Conservation (phyloP, 2,329 filamentous ascomycete species). For the Ceratocystis ficicola region DNA sequence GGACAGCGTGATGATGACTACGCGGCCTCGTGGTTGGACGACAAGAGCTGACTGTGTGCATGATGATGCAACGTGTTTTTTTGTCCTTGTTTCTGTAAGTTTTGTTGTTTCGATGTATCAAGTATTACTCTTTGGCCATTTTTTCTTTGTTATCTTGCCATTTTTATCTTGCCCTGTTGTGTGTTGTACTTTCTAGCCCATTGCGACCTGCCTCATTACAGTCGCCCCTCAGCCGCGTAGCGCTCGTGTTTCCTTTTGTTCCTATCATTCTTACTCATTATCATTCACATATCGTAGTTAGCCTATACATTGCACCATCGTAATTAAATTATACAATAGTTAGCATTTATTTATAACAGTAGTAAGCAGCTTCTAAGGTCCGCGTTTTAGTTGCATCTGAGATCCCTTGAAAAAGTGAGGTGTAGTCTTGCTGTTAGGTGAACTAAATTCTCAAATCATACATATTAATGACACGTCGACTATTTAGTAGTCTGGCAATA, state of each 20-base stretch:
- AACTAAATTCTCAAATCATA: no score
- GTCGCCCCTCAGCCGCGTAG: no score
- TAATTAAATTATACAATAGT: no score
- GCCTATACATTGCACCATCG: no score
- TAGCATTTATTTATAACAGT: no score
- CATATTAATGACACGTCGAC: no score
- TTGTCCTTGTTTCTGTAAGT: conserved; percentile 11
- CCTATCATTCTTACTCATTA: neutral
- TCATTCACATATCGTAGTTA: neutral
- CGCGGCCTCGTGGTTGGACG: conserved; percentile 9
- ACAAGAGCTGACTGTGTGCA: neutral
- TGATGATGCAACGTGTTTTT: neutral
- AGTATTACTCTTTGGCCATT: neutral
- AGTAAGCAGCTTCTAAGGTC: no score
- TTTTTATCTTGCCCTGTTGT: neutral
- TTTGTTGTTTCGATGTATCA: conserved; percentile 9
- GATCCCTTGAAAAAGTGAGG: no score
- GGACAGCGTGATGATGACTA: conserved; percentile 14
- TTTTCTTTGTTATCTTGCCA: conserved; percentile 1
- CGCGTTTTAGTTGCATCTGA: no score
- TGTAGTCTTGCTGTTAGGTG: no score
- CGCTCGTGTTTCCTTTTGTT: neutral
- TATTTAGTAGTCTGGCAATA: no score
- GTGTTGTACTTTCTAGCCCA: neutral
- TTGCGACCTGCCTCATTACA: neutral